Base-by-base conservation (phyloP, 2,329 filamentous ascomycete genomes). In the Davidsoniella eucalypti region DNA sequence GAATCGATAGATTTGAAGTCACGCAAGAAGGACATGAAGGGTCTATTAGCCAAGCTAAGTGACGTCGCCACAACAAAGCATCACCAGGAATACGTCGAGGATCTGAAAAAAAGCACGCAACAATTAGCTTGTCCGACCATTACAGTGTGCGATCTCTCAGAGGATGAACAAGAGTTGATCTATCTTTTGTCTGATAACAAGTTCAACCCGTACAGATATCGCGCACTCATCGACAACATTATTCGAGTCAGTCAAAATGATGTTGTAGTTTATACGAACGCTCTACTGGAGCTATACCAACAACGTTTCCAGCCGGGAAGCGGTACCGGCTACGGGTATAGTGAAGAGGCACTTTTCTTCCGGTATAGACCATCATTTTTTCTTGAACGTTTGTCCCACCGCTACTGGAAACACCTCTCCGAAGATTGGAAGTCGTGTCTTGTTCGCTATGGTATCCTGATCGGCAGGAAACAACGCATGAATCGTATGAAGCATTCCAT, bases 381-480 rank as follows among this genome's bases (percentile, higher is more conserved):
- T 37, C 55, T 70, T 0, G 58, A 60, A 25, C 62, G 59, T 5
- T 61, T 69, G 0, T 58, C 54, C 14, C 57, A 52, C 1, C 39
- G 53, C 0, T 46, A 55, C 2, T 65, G 62, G 62, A n/a, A 42
- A 2, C 23, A 10, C 3, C 57, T 69, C 0, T 53, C 61, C 0
- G 1, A 9, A 0, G 49, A 21, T 10, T 73, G 66, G 67, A 64
- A 56, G 38, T 29, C 52, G 1, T 58, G 55, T 2, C 55, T 75
- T 1, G 52, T 67, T 0, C 49, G 57, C 0, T 74, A 69, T 43
- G 71, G 61, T 0, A 44, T 67, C 2, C 59, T 66, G 0, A 49
- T 75, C 1, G 61, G 65, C 0, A 56, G 60, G 2, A 44, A 69
- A 0, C 69, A 75, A 48, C 63, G 66, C 14, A 65, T 69, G 0